Evolutionary conservation across 129 eudicot species (phyloP), one percentile per base, ranked within the genome.

Genomic region (Rutidosis leptorrhynchoides): DNA sequence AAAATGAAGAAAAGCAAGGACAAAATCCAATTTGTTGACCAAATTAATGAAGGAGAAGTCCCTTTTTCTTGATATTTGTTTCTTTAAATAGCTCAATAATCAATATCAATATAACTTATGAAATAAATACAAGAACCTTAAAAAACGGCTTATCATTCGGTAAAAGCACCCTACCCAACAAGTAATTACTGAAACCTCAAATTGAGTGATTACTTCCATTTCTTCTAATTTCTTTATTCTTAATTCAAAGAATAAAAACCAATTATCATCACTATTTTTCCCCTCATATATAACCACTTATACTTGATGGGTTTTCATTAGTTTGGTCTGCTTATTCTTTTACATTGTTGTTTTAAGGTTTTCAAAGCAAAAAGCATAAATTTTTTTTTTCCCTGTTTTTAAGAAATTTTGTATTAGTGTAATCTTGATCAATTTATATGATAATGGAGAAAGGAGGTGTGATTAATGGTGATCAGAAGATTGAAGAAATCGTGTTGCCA

Each of bases 131-230:
- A 69, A 40, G n/a, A 49, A 69, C 65, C 74, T 56, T 33, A 69
- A 69, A 37, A 55, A 69, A 56, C 64, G 96, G 92, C 92, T 82
- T 77, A 85, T 80, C 88, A 81, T 80, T 80, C 88, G 96, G 96
- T 52, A 79, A 74, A 72, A 84, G 73, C 71, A 72, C 81, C 85
- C 81, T 74, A 53, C 37, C 16, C 69, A 72, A 82, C 40, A 62
- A 73, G 62, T 87, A 73, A 65, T 75, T 68, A 77, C 75, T 77
- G 62, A 53, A 66, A 49, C 83, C 80, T 79, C 81, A 62, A 78
- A 70, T 69, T 76, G 42, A 74, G 72, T 68, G 62, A 64, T 60
- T 49, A 59, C 58, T 58, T 67, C 62, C 25, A 29, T 24, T 24
- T 59, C 24, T 59, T 35, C 26, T 15, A 5, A 37, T 15, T n/a